Percentiles rank a stretch among this genome's conserved stretches.
These are phyloP conservation scores for Alternaria triticimaculans DNA, from an alignment of 2,329 filamentous ascomycete species.

Conservation along the genomic window DNA sequence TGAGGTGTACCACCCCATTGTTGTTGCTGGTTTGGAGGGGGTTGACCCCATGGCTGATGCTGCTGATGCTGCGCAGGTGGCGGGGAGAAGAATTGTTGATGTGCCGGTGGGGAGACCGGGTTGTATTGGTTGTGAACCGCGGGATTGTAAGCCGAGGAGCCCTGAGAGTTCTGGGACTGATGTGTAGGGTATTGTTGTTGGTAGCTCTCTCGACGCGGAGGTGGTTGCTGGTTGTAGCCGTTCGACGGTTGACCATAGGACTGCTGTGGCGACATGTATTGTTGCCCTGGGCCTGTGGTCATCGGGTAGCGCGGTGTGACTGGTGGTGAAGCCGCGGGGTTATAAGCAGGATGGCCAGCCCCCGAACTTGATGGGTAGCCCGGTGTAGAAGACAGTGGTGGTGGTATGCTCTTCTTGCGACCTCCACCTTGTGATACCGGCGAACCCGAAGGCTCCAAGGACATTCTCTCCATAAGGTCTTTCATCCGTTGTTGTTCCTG, in stretches of 20 bases:
- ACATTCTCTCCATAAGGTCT: constrained; percentile 94
- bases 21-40: constrained; percentile 57
- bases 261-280: constrained; percentile 45
- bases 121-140: constrained; percentile 50
- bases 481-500: constrained; percentile 84
- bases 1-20: constrained; percentile 62
- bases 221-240: constrained; percentile 36
- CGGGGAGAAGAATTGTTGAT: constrained; percentile 62
- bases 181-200: constrained; percentile 26
- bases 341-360: constrained; percentile 55
- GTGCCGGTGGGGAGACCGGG: constrained; percentile 61
- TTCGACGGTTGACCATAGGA: constrained; percentile 30
- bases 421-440: constrained; percentile 40
- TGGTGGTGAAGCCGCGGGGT: constrained; percentile 56
- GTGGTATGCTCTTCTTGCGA: constrained; percentile 48
- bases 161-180: constrained; percentile 28
- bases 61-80: constrained; percentile 48
- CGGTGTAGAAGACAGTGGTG: constrained; percentile 45
- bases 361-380: constrained; percentile 46
- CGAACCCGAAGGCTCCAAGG: constrained; percentile 67
- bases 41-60: constrained; percentile 63
- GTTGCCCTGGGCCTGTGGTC: constrained; percentile 37
- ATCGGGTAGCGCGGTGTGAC: constrained; percentile 55
- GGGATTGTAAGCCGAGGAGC: constrained; percentile 54
- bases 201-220: constrained; percentile 46